Base-by-base conservation (phyloP, 2,329 filamentous ascomycete genomes). In the Aspergillus sp. region DNA sequence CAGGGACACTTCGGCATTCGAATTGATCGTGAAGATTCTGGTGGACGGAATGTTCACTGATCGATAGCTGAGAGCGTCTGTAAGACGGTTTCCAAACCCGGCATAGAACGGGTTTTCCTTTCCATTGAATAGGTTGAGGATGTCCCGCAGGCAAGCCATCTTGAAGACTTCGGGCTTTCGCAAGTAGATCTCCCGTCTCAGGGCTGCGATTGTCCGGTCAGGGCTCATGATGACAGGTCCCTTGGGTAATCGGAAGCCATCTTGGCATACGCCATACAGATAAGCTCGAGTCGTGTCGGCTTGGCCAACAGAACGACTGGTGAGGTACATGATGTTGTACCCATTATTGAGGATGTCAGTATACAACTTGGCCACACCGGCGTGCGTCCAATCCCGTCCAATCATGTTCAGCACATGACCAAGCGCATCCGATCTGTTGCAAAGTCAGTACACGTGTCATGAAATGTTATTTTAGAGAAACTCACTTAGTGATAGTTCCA, bases 141-240 rank as follows among this genome's bases (percentile, higher is more conserved):
- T 97, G 69, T 99, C 94, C 38, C 94, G 86, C 17, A 99, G 76
- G 57, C 94, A 99, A 2, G 94, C 91, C 95, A 99, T 99, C 74
- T 99, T 99, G 83, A 99, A 99, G 7, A 99, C 90, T 67, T 99
- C 92, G 0, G 94, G 95, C 70, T 99, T 97, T 49, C 94, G 85
- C 22, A 99, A 80, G 68, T 99, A 99, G 5, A 99, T 84, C 69
- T 99, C 94, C 45, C 94, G 85, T 52, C 94, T 82, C 26, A 99
- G 74, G 0, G 94, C 95, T 7, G 95, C 92, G 75, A 97, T 95
- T 1, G 92, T 97, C 50, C 94, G 83, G 71, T 99, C 94, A 0
- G 94, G 95, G 33, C 89, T 95, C 72, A 96, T 85, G 58, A 99
- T 97, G 0, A 95, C 95, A 0, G 94, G 94, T 0, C 95, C 94